These are phyloP conservation scores for Blepharisma japonicum DNA, from an alignment of 73 alveolate genomes.

Conservation along the genomic window DNA sequence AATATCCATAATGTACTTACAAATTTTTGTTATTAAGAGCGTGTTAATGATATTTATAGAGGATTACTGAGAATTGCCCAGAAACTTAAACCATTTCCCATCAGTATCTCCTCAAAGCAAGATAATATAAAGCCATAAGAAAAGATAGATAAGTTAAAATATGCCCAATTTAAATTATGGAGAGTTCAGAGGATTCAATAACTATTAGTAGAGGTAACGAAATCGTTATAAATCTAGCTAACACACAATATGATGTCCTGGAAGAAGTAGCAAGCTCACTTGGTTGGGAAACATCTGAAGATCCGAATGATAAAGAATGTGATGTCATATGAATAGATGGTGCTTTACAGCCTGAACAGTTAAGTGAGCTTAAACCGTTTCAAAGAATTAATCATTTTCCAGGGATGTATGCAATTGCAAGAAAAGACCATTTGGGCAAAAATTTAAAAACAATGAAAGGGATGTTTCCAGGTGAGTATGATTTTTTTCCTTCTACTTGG, in stretches of 20 bases:
- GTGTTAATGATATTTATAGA: too few species aligned
- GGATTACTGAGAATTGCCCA: too few species aligned
- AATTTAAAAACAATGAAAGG: constrained; percentile 60
- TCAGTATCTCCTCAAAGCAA: too few species aligned
- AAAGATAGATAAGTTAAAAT: too few species aligned
- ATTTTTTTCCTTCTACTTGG: constrained; percentile 86
- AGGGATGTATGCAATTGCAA: constrained; percentile 61
- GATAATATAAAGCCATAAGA: too few species aligned
- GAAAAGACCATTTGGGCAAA: constrained; percentile 62
- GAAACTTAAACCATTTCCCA: too few species aligned
- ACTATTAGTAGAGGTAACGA: too few species aligned
- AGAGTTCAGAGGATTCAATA: too few species aligned
- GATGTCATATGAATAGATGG: constrained; percentile 55
- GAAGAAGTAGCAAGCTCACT: constrained; percentile 34
- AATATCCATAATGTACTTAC: too few species aligned
- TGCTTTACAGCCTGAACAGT: constrained; percentile 53
- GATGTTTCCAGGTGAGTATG: constrained; percentile 72
- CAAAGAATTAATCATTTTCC: constrained; percentile 75
- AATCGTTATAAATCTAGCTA: background rate
- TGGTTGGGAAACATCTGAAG: constrained; percentile 33
- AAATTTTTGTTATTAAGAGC: too few species aligned
- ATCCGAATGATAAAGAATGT: constrained; percentile 38
- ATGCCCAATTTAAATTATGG: too few species aligned
- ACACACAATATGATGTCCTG: constrained; percentile 29
- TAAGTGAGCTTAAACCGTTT: constrained; percentile 40